Base-by-base conservation (phyloP, 2,329 filamentous ascomycete genomes). In the Fusarium chuoi region DNA sequence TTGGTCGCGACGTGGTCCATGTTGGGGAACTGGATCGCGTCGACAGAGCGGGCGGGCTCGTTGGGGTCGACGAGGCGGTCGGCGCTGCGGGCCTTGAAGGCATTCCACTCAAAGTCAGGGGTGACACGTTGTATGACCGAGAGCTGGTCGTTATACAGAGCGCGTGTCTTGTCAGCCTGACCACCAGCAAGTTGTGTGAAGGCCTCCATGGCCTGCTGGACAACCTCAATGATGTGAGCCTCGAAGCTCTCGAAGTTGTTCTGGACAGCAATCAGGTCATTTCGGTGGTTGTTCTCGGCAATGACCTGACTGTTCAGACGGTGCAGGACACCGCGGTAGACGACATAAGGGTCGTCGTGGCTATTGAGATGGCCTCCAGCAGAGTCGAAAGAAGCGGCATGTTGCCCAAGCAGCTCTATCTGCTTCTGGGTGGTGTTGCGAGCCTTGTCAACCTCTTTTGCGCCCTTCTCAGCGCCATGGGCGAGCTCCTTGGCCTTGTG, bases 211-310 rank as follows among this genome's bases (percentile, higher is more conserved):
- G 93, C 92, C 78, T 92, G 89, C 83, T 98, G 96, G 59, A 98
- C 84, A 14, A 94, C 93, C 80, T 93, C 88, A 61, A 99, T 84
- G 62, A 98, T 87, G 81, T 98, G 95, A 1, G 91, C 88, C 83
- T 99, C 96, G 77, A 98, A 99, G 42, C 91, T 87, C 64, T 92
- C 87, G 81, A 98, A 98, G 81, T 94, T 94, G 84, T 93, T 92
- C 84, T 99, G 96, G n/a, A 98, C 93, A 15, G 92, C 89, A 71
- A 99, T 89, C 65, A 98, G 89, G 81, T 99, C 96, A 81, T 97
- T 94, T 74, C 92, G 91, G 84, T 97, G 96, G 86, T 95, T 97
- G 87, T 99, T 99, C 86, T 99, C 96, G 80, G 98, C 94, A 52
- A 94, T 87, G 41, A 98, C 90, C 85, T 99, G 96, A 86, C 93